A percentile compares a stretch with the other conserved stretches of the same genome.
These are phyloP conservation scores for Cyphellophora attinorum DNA, from an alignment of 2,329 filamentous ascomycete species.

Conservation along the genomic window DNA sequence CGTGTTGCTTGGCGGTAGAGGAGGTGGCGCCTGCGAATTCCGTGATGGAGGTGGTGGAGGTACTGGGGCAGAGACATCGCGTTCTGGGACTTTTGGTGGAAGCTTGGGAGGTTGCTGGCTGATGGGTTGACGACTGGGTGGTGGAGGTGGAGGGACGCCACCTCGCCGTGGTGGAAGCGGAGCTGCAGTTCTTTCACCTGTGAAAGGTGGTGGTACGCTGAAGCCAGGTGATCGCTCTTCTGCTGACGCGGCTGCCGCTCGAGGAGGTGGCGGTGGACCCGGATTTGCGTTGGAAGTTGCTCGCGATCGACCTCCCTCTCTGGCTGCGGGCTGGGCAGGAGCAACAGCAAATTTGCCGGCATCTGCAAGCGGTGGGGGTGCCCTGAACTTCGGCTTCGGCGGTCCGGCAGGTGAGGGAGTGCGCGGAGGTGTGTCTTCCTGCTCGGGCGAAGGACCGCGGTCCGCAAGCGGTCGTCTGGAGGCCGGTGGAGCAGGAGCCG, in stretches of 20 bases:
- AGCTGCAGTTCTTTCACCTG: constrained; percentile 54
- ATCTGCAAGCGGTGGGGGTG: constrained; percentile 79
- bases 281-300: constrained; percentile 36
- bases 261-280: constrained; percentile 58
- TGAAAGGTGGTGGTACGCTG: constrained; percentile 71
- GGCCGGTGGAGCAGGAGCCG: constrained; percentile 51
- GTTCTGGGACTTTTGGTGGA: constrained; percentile 34
- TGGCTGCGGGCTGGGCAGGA: constrained; percentile 34
- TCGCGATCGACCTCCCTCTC: constrained; percentile 25
- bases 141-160: constrained; percentile 63
- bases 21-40: constrained; percentile 29
- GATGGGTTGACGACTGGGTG: constrained; percentile 40
- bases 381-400: constrained; percentile 63
- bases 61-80: constrained; percentile 22
- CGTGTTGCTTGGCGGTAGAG: constrained; percentile 50
- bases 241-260: constrained; percentile 59
- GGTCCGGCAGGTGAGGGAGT: constrained; percentile 59
- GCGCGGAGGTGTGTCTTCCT: constrained; percentile 50
- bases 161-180: constrained; percentile 67
- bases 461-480: constrained; percentile 36
- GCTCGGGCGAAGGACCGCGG: constrained; percentile 29
- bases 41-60: constrained; percentile 40
- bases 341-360: constrained; percentile 73
- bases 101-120: constrained; percentile 60
- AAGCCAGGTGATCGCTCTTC: constrained; percentile 51